Conservation (phyloP, 2,329 filamentous ascomycete genomes). For the Fusarium sp. region DNA sequence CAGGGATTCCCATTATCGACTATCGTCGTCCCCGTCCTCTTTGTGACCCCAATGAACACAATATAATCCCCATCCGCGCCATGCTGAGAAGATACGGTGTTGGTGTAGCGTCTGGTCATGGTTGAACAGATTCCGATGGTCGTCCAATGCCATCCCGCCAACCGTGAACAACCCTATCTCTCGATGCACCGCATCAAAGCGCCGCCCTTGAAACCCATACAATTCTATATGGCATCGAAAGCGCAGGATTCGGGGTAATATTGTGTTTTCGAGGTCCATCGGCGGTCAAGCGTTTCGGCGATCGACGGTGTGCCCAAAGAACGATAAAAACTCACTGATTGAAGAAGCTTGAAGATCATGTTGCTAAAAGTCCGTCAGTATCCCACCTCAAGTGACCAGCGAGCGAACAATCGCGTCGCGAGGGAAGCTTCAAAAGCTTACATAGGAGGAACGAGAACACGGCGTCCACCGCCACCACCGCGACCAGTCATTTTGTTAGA, state of each 20-base stretch:
- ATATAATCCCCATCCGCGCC: not conserved
- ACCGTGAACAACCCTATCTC: not conserved
- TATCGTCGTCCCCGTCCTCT: not conserved
- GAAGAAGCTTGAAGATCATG: constrained; percentile 80
- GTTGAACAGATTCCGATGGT: not conserved
- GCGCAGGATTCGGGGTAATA: constrained; percentile 2
- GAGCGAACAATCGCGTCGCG: constrained; percentile 33
- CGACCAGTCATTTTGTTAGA: constrained; percentile 66
- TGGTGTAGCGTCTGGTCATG: not conserved
- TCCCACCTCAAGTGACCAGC: not conserved
- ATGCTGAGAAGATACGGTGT: not conserved
- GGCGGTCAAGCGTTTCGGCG: constrained; percentile 23
- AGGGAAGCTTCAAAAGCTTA: constrained; percentile 41
- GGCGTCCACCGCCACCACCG: constrained; percentile 69
- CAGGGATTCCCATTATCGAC: not conserved
- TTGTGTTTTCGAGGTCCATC: constrained; percentile 34
- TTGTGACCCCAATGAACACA: constrained; percentile 7
- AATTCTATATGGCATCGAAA: not conserved
- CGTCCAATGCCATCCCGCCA: not conserved
- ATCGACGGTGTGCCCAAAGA: not conserved
- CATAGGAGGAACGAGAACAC: constrained; percentile 71
- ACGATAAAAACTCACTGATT: constrained; percentile 57
- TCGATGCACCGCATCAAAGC: too few relatives aligned
- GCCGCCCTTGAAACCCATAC: not conserved
- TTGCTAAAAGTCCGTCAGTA: constrained; percentile 54